Percentiles rank a stretch among this genome's conserved stretches.
These are phyloP conservation scores for Chaetomium cochliodes DNA, from an alignment of 495 filamentous ascomycete species.

Conservation along the genomic window DNA sequence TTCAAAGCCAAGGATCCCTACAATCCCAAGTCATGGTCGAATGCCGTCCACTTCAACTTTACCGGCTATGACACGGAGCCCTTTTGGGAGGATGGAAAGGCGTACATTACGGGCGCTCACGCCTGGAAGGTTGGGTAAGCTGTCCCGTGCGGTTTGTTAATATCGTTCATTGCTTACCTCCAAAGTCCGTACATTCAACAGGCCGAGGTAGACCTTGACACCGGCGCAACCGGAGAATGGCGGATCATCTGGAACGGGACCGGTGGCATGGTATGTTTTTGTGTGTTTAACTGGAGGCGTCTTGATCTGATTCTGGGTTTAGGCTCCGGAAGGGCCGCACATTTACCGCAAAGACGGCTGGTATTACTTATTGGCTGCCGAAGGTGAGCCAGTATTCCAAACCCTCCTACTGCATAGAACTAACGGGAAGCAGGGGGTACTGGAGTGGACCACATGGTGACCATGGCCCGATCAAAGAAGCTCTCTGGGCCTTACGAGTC, in stretches of 20 bases:
- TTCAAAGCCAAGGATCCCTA: constrained; percentile 42
- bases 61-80: constrained; percentile 46
- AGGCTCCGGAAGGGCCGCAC: constrained; percentile 63
- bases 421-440: constrained; percentile 48
- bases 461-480: constrained; percentile 49
- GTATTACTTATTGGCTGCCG: constrained; percentile 65
- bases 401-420: neutral
- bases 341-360: constrained; percentile 60
- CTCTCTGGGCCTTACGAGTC: constrained; percentile 57
- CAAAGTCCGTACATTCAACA: constrained; percentile 41
- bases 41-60: constrained; percentile 44
- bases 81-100: constrained; percentile 52
- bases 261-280: constrained; percentile 36
- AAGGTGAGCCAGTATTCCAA: constrained; percentile 43
- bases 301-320: neutral
- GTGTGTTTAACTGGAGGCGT: constrained; percentile 34
- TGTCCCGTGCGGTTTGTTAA: neutral
- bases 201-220: constrained; percentile 41
- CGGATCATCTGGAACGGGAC: constrained; percentile 46
- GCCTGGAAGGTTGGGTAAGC: constrained; percentile 45
- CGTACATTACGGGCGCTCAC: constrained; percentile 48
- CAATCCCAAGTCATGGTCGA: constrained; percentile 37
- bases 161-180: constrained; percentile 1
- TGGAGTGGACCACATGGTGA: constrained; percentile 53
- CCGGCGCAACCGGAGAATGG: constrained; percentile 41